These are phyloP conservation scores for Thalassiosira hispida DNA, from an alignment of 352 stramenopile genomes.

Conservation along the genomic window DNA sequence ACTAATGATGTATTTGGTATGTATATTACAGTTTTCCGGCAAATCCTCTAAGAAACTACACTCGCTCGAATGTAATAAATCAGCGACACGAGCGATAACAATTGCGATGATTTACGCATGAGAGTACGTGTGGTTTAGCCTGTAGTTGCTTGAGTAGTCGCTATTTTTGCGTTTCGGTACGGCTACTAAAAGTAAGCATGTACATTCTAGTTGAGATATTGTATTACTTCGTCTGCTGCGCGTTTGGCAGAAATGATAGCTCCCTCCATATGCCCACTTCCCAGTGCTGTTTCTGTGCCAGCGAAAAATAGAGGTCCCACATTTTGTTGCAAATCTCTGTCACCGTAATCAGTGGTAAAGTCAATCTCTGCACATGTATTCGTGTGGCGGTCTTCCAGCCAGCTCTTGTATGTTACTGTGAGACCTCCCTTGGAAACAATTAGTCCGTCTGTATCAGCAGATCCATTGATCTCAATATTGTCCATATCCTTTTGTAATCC, in stretches of 20 bases:
- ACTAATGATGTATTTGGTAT: neutral
- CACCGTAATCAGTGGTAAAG: conserved; percentile 22
- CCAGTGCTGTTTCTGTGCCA: conserved; percentile 33
- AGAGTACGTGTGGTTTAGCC: too few relatives aligned
- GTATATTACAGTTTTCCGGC: too few relatives aligned
- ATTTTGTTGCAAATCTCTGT: conserved; percentile 13
- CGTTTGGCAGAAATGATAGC: conserved; percentile 27
- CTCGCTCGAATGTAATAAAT: too few relatives aligned
- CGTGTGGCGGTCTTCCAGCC: conserved; percentile 28
- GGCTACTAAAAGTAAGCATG: neutral
- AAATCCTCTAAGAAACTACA: too few relatives aligned
- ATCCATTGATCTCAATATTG: conserved; percentile 1
- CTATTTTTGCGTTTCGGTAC: too few relatives aligned
- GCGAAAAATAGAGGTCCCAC: conserved; percentile 40
- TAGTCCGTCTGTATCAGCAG: conserved; percentile 15
- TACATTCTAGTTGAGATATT: conserved; percentile 15
- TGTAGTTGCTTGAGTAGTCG: too few relatives aligned
- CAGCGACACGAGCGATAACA: too few relatives aligned
- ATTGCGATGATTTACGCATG: too few relatives aligned
- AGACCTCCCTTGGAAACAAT: conserved; percentile 21
- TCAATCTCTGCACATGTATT: conserved; percentile 10
- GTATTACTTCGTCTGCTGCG: conserved; percentile 20
- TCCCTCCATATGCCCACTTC: conserved; percentile 40
- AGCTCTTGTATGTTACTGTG: conserved; percentile 40
- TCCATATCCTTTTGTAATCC: neutral